Percentiles rank a stretch among this genome's conserved stretches.
phyloP scores from a whole-genome alignment of 352 stramenopile genomes.

The Phytophthora europaea region DNA sequence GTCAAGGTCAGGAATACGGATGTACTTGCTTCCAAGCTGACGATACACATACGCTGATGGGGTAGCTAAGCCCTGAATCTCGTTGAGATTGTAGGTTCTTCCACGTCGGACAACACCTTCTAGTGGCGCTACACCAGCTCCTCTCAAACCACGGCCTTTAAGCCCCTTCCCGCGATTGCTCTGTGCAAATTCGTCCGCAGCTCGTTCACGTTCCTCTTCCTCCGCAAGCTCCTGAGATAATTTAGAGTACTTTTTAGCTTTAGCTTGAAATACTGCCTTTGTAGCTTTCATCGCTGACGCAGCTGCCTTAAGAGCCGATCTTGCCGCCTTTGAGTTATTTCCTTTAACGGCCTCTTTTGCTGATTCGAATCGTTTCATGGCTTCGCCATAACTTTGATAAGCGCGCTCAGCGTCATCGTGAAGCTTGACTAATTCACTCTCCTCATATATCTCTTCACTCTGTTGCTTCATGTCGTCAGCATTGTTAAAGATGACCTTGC shows the following conservation, averaged over 20 bases:
- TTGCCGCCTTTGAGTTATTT: constrained; percentile 5
- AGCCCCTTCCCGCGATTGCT: neutral
- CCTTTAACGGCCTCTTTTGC: neutral
- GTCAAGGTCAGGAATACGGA: constrained; percentile 24
- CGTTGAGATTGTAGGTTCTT: constrained; percentile 26
- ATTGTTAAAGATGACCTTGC: constrained; percentile 7
- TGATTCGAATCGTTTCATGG: too few species aligned
- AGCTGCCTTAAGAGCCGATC: constrained; percentile 9
- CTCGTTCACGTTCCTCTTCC: constrained; percentile 8
- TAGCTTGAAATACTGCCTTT: constrained; percentile 8
- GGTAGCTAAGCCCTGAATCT: constrained; percentile 23
- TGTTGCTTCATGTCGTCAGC: constrained; percentile 4
- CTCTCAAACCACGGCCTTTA: neutral
- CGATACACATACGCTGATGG: constrained; percentile 11
- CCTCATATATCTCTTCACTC: constrained; percentile 4
- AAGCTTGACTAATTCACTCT: constrained; percentile 5
- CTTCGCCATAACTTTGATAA: constrained; percentile 10
- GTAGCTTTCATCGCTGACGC: constrained; percentile 9
- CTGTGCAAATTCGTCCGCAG: constrained; percentile 1
- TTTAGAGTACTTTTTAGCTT: constrained; percentile 9
- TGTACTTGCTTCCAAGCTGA: constrained; percentile 19
- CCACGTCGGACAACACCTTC: constrained; percentile 7
- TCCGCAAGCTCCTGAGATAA: constrained; percentile 5
- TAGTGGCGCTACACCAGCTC: neutral
- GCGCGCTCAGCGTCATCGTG: constrained; percentile 10